Conservation (phyloP, 495 filamentous ascomycete genomes). For the Aspergillus leporis region DNA sequence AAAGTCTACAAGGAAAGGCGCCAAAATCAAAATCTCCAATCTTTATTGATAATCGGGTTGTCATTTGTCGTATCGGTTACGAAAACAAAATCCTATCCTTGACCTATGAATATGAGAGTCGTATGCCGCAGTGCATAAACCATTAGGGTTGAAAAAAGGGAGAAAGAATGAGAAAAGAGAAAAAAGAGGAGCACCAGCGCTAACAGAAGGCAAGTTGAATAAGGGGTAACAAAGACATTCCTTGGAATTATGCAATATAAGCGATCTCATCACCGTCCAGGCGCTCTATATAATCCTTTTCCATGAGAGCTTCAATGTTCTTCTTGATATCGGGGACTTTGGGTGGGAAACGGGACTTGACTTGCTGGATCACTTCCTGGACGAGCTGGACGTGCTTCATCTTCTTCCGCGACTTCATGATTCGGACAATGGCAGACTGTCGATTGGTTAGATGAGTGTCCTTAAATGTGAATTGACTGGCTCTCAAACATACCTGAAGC, state of each 20-base stretch:
- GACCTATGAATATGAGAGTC: slow-evolving; percentile 1
- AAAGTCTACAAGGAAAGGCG: slow-evolving; percentile 1
- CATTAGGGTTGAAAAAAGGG: not conserved
- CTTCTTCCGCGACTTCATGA: slow-evolving; percentile 99
- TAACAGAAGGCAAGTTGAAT: slow-evolving; percentile 11
- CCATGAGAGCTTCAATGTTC: slow-evolving; percentile 96
- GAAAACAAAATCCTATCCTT: slow-evolving; percentile 23
- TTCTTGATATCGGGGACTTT: slow-evolving; percentile 97
- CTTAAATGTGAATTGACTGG: not conserved
- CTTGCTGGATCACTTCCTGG: slow-evolving; percentile 90
- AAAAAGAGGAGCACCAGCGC: slow-evolving; percentile 16
- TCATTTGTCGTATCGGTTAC: slow-evolving; percentile 42
- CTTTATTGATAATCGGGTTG: slow-evolving; percentile 23
- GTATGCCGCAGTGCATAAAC: not conserved
- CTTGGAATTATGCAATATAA: slow-evolving; percentile 67
- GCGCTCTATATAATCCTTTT: slow-evolving; percentile 98
- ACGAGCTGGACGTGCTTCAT: slow-evolving; percentile 96
- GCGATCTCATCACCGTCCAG: slow-evolving; percentile 92
- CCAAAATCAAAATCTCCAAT: slow-evolving; percentile 12
- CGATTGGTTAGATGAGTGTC: not conserved
- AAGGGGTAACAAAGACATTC: slow-evolving; percentile 8
- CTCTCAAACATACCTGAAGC: slow-evolving; percentile 75
- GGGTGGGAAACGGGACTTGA: slow-evolving; percentile 89
- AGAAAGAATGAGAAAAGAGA: slow-evolving; percentile 1
- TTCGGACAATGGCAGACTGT: slow-evolving; percentile 95